phyloP scores from a whole-genome alignment of 1,284 basidiomycete genomes.

The Ganoderma boninense region DNA sequence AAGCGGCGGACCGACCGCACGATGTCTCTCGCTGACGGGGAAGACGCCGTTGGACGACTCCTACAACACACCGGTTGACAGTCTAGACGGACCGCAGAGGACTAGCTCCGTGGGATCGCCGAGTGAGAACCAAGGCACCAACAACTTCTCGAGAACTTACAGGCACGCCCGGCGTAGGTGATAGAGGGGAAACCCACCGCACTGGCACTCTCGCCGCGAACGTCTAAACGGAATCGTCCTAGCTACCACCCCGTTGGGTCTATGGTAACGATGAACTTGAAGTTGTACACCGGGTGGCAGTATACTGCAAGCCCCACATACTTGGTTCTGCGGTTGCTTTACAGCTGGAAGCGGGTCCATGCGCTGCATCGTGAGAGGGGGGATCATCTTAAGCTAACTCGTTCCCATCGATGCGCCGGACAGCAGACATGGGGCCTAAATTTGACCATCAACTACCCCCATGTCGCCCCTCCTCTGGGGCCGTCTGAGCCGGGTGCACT shows the following conservation, averaged over 20 bases:
- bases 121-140: conserved; percentile 3
- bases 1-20: neutral
- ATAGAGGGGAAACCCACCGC: neutral
- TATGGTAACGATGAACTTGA: neutral
- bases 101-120: conserved; percentile 12
- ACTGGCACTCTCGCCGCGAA: neutral
- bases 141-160: neutral
- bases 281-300: neutral
- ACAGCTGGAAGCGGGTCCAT: neutral
- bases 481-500: neutral
- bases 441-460: neutral
- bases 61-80: neutral
- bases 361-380: neutral
- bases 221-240: neutral
- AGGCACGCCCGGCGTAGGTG: neutral
- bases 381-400: neutral
- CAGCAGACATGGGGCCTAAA: neutral
- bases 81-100: conserved; percentile 5
- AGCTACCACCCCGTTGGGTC: neutral
- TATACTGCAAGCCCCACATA: neutral
- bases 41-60: neutral
- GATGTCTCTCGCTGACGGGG: neutral
- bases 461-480: neutral
- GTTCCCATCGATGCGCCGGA: neutral
- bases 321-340: neutral